Evolutionary conservation across 805 yeast genomes (phyloP).

Genomic region (Helenozyma rhizophorensis): DNA sequence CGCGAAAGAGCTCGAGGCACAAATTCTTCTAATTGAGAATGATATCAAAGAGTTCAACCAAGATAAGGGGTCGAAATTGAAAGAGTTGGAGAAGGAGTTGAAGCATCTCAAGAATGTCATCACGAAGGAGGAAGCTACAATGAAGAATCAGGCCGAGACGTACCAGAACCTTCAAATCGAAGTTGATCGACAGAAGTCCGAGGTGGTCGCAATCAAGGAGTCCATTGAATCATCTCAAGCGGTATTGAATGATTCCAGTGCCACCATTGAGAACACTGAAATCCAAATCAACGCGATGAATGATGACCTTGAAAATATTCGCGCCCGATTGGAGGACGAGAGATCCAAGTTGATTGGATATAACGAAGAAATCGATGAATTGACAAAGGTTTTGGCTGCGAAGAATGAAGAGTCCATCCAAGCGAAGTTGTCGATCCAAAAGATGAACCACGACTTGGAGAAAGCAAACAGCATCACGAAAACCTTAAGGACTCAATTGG

Average conservation of each 20-base stretch:
- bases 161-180: constrained; percentile 68
- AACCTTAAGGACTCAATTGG: constrained; percentile 35
- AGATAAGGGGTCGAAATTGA: constrained; percentile 78
- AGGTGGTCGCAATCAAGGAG: constrained; percentile 44
- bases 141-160: constrained; percentile 45
- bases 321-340: constrained; percentile 46
- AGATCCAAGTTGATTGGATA: constrained; percentile 58
- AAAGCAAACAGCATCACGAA: constrained; percentile 38
- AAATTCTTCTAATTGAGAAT: constrained; percentile 52
- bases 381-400: constrained; percentile 41
- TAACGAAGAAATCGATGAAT: constrained; percentile 70
- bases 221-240: constrained; percentile 33
- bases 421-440: constrained; percentile 48
- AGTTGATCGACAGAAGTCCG: constrained; percentile 61
- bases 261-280: constrained; percentile 10
- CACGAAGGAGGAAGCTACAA: constrained; percentile 32
- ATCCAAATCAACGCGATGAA: constrained; percentile 22
- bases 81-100: constrained; percentile 55
- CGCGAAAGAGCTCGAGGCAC: constrained; percentile 30
- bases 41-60: constrained; percentile 79
- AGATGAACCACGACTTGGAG: constrained; percentile 51
- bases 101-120: constrained; percentile 29
- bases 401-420: constrained; percentile 45
- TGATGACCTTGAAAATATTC: constrained; percentile 16
- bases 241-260: constrained; percentile 26